These are phyloP conservation scores for Fusarium secorum DNA, from an alignment of 2,329 filamentous ascomycete species.

Conservation along the genomic window DNA sequence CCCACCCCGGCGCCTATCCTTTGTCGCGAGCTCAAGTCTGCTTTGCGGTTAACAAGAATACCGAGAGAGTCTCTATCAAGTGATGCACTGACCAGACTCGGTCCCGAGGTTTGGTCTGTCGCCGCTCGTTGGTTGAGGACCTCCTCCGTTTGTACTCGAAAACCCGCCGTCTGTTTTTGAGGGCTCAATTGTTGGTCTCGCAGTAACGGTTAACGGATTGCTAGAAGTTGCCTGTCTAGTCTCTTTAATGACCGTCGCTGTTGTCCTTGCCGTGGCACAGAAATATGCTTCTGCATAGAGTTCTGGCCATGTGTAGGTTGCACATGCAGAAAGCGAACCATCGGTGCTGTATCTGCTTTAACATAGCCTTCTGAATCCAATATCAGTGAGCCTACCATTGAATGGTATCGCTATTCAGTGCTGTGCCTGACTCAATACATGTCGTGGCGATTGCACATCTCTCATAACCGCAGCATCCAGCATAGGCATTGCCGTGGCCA, in stretches of 20 bases:
- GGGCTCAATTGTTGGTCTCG: neutral
- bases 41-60: neutral
- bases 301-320: slow-evolving; percentile 22
- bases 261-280: slow-evolving; percentile 16
- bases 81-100: slow-evolving; percentile 13
- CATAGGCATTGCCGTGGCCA: neutral
- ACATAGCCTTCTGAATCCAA: neutral
- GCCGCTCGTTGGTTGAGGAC: neutral
- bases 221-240: neutral
- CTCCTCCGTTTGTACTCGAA: neutral
- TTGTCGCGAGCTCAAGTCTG: slow-evolving; percentile 15
- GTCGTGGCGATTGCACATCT: slow-evolving; percentile 9
- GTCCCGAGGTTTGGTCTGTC: neutral
- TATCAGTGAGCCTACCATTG: neutral
- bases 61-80: neutral
- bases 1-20: slow-evolving; percentile 18
- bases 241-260: neutral
- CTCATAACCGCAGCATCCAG: slow-evolving; percentile 11
- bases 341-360: neutral
- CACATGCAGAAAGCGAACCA: slow-evolving; percentile 5
- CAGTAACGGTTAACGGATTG: neutral
- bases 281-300: neutral
- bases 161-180: neutral
- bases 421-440: slow-evolving; percentile 21
- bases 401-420: neutral